Evolutionary conservation across 2,329 filamentous ascomycete species (phyloP).

Genomic region (Pseudogymnoascus sp.): DNA sequence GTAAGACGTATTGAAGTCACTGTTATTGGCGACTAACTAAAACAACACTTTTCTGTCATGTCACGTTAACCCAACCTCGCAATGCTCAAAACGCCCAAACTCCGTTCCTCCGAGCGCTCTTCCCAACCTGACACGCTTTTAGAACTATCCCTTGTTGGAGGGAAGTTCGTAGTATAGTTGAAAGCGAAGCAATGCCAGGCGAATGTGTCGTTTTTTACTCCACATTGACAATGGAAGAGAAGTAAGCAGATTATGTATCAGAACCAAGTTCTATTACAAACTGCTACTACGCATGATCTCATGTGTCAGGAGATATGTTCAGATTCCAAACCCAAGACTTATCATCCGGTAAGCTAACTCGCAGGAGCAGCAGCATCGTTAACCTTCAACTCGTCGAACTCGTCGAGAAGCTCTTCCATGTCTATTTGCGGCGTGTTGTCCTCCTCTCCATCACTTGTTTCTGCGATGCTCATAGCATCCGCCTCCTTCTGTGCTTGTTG

Average conservation of each 20-base stretch:
- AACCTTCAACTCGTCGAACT: conserved; percentile 83
- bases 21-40: conserved; percentile 8
- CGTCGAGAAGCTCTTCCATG: conserved; percentile 80
- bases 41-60: conserved; percentile 8
- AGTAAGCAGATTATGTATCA: neutral
- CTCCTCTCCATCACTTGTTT: conserved; percentile 54
- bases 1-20: conserved; percentile 3
- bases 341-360: neutral
- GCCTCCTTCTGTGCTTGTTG: conserved; percentile 41
- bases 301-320: neutral
- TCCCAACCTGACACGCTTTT: neutral
- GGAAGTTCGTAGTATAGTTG: neutral
- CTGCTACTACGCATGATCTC: neutral
- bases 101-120: neutral
- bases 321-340: neutral
- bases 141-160: neutral
- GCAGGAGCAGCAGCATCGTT: conserved; percentile 15
- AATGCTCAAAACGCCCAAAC: conserved; percentile 8
- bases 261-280: neutral
- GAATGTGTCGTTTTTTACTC: neutral
- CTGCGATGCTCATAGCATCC: conserved; percentile 62
- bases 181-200: neutral
- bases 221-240: neutral
- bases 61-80: conserved; percentile 7
- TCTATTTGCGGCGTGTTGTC: conserved; percentile 62